These are phyloP conservation scores for Cordyceps farinosa DNA, from an alignment of 2,329 filamentous ascomycete species.

Conservation along the genomic window DNA sequence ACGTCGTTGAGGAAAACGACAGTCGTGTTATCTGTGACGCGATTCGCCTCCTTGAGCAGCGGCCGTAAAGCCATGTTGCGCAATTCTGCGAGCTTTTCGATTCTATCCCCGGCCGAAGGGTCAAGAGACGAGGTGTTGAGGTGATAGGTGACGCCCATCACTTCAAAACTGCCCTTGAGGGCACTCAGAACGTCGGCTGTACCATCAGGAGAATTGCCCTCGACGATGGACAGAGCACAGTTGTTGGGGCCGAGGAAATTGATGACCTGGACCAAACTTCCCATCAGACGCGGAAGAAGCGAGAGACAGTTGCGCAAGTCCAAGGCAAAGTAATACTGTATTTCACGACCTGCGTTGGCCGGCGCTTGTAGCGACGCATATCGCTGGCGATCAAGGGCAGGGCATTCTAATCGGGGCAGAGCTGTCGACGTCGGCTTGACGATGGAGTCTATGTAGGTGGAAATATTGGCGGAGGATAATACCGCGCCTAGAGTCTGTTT, in stretches of 20 bases:
- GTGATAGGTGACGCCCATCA: slow-evolving; percentile 38
- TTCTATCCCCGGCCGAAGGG: slow-evolving; percentile 41
- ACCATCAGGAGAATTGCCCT: slow-evolving; percentile 53
- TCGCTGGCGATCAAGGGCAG: slow-evolving; percentile 21
- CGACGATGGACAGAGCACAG: slow-evolving; percentile 53
- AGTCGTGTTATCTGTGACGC: slow-evolving; percentile 35
- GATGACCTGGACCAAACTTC: slow-evolving; percentile 48
- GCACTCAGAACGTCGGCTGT: slow-evolving; percentile 47
- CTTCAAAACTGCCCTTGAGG: slow-evolving; percentile 38
- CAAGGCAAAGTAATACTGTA: slow-evolving; percentile 50
- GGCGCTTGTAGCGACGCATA: slow-evolving; percentile 24
- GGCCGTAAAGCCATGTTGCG: slow-evolving; percentile 52
- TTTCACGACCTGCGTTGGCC: slow-evolving; percentile 7
- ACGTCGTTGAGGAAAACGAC: slow-evolving; percentile 55
- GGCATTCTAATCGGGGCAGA: slow-evolving; percentile 29
- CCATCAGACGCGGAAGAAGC: slow-evolving; percentile 49
- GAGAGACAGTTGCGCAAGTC: slow-evolving; percentile 44
- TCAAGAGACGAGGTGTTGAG: slow-evolving; percentile 42
- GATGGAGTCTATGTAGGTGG: slow-evolving; percentile 29
- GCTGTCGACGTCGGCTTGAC: slow-evolving; percentile 25
- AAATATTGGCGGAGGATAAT: slow-evolving; percentile 21
- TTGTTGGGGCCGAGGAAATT: slow-evolving; percentile 46
- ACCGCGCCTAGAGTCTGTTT: slow-evolving; percentile 7
- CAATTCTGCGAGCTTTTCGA: slow-evolving; percentile 45
- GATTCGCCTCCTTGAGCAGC: slow-evolving; percentile 30